Evolutionary conservation across 305 asterid genomes (phyloP), one percentile per base, ranked within the genome.

Genomic region (Rubia tinctorum): DNA sequence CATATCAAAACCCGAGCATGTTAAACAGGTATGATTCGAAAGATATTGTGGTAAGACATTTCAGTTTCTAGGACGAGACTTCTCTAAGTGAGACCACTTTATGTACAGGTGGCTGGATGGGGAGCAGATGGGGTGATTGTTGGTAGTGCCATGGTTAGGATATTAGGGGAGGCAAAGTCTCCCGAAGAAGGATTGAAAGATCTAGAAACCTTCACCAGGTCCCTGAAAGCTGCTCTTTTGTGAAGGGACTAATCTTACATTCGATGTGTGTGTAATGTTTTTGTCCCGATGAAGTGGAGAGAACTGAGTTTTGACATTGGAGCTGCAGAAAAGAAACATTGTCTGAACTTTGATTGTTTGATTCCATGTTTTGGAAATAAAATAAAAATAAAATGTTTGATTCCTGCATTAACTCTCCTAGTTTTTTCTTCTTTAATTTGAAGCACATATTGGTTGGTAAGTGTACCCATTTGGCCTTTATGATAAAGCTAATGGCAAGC

Each of bases 61-160:
- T 9, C 9, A 10, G 51, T 53, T n/a, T 15, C 22, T 47, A 25
- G 18, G 34, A 37, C 34, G 15, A 10, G 22, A 45, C 49, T 27
- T 17, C 59, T 59, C 37, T 75, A 62, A 71, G 23, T 64, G 5
- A 60, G 42, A 47, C 8, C 13, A 23, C 71, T 40, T 43, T 23
- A 8, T 60, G 14, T 78, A 78, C 89, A 94, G 99, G 83, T 95
- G 77, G 96, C 87, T 3, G 90, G 74, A 72, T 95, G 99, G 98
- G 99, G 99, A 76, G 99, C 99, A 18, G 99, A 92, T 59, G 99
- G 99, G 2, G 98, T 95, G 73, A 95, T 95, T 72, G 94, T 95
- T 59, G 99, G 99, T 2, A 92, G 98, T 42, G 99, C 99, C 22
- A 81, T 95, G 73, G 98, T 95, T 17, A 92, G 77, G 82, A 53